Base-by-base conservation (phyloP, 345 rosid species). In the Syzygium aromaticum region DNA sequence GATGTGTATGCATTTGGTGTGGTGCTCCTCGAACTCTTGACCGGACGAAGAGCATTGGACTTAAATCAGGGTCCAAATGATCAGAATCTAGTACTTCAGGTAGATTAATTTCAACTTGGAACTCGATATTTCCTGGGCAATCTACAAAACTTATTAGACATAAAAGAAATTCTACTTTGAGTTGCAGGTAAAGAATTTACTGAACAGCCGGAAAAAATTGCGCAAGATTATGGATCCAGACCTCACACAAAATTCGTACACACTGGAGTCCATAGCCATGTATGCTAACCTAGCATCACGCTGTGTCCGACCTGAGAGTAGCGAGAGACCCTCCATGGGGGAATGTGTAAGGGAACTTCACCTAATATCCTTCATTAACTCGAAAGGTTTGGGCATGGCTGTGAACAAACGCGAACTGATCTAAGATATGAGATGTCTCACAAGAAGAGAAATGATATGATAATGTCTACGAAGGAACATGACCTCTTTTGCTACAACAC, bases 1-100 rank as follows among this genome's bases (percentile, higher is more conserved):
- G 99, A 97, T 90, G 98, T 95, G 67, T 97, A 97, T 88, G 99
- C 99, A 91, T 97, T 96, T 86, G 99, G 99, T 25, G 99, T 97
- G 89, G 98, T 97, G 87, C 98, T 97, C 85, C 91, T 97, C 53
- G 99, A 97, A 91, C 97, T 96, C 89, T 92, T 96, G 88, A 97
- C 99, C 3, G 99, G 99, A 85, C 98, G 99, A 57, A 93, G 99
- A 92, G 99, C 99, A 6, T 93, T 97, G 54, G 98, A 97, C 93
- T 87, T 97, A 88, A 95, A 91, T 90, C 98, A 95, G 89, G 99
- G 96, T 38, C 94, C 94, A 86, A 93, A 90, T 78, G 98, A 97
- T 89, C 99, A 96, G 90, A 97, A 97, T 89, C 98, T 97, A 73
- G 99, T 97, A 77, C 89, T 97, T 91, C 99, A 96, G 97, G 99